These are phyloP conservation scores for Senna siamea DNA, from an alignment of 306 rosid species.

Conservation along the genomic window DNA sequence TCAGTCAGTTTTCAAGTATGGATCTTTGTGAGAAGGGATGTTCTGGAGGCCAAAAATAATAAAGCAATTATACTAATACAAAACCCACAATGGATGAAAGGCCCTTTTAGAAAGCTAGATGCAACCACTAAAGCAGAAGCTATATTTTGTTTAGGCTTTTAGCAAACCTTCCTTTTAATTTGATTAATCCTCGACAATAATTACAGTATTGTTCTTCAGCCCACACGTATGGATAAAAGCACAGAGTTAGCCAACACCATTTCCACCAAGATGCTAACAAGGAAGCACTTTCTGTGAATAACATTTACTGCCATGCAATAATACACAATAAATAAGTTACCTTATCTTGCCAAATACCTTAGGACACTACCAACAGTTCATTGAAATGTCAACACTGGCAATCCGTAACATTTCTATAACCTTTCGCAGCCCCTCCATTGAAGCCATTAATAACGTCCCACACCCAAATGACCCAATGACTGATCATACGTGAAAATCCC, in stretches of 20 bases:
- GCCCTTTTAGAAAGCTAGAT: background rate
- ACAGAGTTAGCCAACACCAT: slow-evolving; percentile 8
- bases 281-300: background rate
- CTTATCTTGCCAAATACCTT: background rate
- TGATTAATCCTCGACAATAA: background rate
- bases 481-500: background rate
- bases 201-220: background rate
- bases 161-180: background rate
- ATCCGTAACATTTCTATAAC: slow-evolving; percentile 9
- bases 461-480: background rate
- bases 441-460: slow-evolving; percentile 11
- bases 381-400: background rate
- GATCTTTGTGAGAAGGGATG: background rate
- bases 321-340: background rate
- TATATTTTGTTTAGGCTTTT: too few relatives aligned
- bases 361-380: slow-evolving; percentile 18
- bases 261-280: slow-evolving; percentile 24
- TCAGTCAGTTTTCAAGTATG: slow-evolving; percentile 1
- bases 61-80: background rate
- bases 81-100: background rate
- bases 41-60: background rate
- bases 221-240: slow-evolving; percentile 2
- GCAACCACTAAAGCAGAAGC: background rate
- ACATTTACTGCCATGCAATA: background rate
- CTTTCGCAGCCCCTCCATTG: slow-evolving; percentile 1